These are phyloP conservation scores for Rehmannia glutinosa DNA, from an alignment of 257 asterid species.

Conservation along the genomic window DNA sequence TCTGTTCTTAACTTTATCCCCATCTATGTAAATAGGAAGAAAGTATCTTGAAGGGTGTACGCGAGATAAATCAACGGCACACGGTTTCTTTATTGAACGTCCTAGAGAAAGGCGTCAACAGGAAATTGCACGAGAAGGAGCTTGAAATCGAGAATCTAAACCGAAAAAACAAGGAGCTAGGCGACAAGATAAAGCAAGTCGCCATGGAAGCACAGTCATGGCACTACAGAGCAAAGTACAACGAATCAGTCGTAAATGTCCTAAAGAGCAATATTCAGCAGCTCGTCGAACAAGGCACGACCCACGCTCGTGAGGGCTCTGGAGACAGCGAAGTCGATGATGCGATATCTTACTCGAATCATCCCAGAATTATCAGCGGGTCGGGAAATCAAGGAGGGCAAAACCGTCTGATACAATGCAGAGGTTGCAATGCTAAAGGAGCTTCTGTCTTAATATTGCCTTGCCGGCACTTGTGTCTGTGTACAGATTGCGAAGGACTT, in stretches of 20 bases:
- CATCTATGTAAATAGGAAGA: constrained; percentile 58
- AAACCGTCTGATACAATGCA: constrained; percentile 33
- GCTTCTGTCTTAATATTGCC: constrained; percentile 51
- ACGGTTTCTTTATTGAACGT: constrained; percentile 40
- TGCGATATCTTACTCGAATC: constrained; percentile 53
- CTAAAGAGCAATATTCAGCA: constrained; percentile 62
- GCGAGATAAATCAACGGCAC: constrained; percentile 54
- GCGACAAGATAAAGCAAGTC: constrained; percentile 56
- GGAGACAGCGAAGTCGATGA: constrained; percentile 72
- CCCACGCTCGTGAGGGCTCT: constrained; percentile 58
- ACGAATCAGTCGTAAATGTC: constrained; percentile 49
- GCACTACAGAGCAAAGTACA: constrained; percentile 73
- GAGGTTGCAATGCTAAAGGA: constrained; percentile 37
- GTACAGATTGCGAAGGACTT: constrained; percentile 58
- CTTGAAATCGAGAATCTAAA: constrained; percentile 52
- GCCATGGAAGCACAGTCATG: constrained; percentile 67
- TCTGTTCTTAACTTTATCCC: too few species aligned
- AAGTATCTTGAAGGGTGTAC: constrained; percentile 46
- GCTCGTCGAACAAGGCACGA: constrained; percentile 44
- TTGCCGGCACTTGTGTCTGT: constrained; percentile 68
- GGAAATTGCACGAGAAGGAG: constrained; percentile 53
- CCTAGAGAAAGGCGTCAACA: constrained; percentile 42
- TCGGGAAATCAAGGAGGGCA: constrained; percentile 13
- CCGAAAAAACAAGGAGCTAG: constrained; percentile 61
- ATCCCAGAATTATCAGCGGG: too few species aligned